Conservation (phyloP, 2,329 filamentous ascomycete species). For the Epichloe aotearoae region DNA sequence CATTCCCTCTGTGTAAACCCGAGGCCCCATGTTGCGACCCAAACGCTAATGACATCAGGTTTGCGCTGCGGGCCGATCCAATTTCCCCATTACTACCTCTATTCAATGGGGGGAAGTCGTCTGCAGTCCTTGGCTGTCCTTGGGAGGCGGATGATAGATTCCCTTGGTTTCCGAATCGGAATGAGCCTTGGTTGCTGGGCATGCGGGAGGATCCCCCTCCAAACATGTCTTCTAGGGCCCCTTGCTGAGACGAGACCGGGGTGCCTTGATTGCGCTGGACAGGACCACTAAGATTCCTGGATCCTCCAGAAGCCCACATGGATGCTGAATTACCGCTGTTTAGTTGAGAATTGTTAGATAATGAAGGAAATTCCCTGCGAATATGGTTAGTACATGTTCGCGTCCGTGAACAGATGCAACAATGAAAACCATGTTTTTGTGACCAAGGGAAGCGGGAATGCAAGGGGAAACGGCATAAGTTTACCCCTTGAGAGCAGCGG, state of each 20-base stretch:
- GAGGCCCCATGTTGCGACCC: conserved; percentile 30
- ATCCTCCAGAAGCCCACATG: conserved; percentile 40
- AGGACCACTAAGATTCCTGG: conserved; percentile 33
- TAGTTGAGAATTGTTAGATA: conserved; percentile 47
- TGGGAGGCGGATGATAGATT: conserved; percentile 30
- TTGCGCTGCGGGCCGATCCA: conserved; percentile 38
- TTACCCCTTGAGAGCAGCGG: conserved; percentile 21
- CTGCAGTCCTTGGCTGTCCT: conserved; percentile 33
- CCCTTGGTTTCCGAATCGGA: conserved; percentile 39
- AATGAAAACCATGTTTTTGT: background rate
- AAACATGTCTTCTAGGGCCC: conserved; percentile 34
- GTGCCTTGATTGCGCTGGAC: conserved; percentile 39
- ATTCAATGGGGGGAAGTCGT: conserved; percentile 48
- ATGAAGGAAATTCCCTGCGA: conserved; percentile 49
- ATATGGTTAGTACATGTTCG: background rate
- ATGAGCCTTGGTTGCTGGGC: conserved; percentile 30
- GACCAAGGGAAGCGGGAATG: background rate
- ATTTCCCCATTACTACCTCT: conserved; percentile 44
- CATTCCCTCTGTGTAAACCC: conserved; percentile 39
- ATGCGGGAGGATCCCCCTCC: conserved; percentile 28
- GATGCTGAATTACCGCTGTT: conserved; percentile 34
- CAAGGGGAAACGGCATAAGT: background rate
- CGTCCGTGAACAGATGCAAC: background rate
- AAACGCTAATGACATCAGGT: conserved; percentile 39
- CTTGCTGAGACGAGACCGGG: conserved; percentile 36